Evolutionary conservation across 352 stramenopile species (phyloP).

Genomic region (Aphanomyces invadans): DNA sequence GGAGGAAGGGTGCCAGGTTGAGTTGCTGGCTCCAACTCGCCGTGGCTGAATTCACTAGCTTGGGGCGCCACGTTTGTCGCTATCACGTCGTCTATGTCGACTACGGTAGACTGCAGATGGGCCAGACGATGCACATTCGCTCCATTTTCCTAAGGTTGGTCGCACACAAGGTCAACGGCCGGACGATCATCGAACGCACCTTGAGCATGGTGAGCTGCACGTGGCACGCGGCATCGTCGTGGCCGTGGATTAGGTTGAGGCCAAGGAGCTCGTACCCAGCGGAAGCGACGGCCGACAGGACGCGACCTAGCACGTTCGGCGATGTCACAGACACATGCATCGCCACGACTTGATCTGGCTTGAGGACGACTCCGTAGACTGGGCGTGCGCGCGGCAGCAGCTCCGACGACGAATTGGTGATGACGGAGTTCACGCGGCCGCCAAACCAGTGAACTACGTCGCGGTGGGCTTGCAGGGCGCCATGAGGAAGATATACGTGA

Average conservation of each 20-base stretch:
- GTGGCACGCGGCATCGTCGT: neutral
- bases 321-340: neutral
- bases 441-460: conserved; percentile 22
- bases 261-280: conserved; percentile 9
- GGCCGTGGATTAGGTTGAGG: neutral
- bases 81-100: neutral
- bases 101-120: neutral
- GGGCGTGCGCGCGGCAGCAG: neutral
- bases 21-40: too few species aligned
- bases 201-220: neutral
- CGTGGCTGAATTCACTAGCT: too few species aligned
- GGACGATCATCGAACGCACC: too few species aligned
- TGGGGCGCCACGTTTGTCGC: too few species aligned
- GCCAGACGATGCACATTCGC: neutral
- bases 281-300: neutral
- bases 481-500: conserved; percentile 10
- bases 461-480: conserved; percentile 10
- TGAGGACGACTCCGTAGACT: conserved; percentile 7
- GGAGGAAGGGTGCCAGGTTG: neutral
- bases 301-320: neutral
- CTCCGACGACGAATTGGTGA: neutral
- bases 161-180: too few species aligned
- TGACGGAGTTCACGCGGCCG: neutral
- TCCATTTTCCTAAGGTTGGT: conserved; percentile 20
- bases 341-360: conserved; percentile 3